These are phyloP conservation scores for Phytopythium vexans DNA, from an alignment of 352 stramenopile genomes.

Conservation along the genomic window DNA sequence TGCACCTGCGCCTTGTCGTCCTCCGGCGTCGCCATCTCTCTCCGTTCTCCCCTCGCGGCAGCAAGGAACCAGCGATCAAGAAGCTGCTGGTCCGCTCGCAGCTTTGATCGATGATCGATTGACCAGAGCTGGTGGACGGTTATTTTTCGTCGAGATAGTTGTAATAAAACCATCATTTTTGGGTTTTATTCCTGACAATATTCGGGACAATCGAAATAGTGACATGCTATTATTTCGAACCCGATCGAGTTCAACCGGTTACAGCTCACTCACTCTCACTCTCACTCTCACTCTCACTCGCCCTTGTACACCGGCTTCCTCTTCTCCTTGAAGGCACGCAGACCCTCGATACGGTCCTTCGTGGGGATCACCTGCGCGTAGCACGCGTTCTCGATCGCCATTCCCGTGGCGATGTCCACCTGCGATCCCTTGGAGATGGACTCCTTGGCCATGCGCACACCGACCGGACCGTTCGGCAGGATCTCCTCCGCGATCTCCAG, in stretches of 20 bases:
- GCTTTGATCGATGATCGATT: background rate
- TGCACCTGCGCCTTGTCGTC: conserved; percentile 52
- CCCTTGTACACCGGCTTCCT: conserved; percentile 89
- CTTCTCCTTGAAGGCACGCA: conserved; percentile 92
- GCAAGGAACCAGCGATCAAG: background rate
- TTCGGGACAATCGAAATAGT: background rate
- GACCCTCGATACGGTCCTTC: conserved; percentile 91
- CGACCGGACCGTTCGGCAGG: conserved; percentile 88
- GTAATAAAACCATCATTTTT: no score
- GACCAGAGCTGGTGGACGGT: background rate
- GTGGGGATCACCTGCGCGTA: conserved; percentile 91
- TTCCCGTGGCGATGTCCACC: conserved; percentile 77
- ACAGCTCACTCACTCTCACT: background rate
- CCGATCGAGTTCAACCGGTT: background rate
- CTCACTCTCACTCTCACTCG: conserved; percentile 35
- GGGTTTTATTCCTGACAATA: no score
- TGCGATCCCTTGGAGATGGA: conserved; percentile 85
- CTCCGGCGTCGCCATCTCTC: conserved; percentile 38
- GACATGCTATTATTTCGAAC: conserved; percentile 1
- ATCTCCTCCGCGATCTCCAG: conserved; percentile 88
- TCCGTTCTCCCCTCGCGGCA: background rate
- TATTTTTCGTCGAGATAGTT: no score
- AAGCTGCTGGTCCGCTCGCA: background rate
- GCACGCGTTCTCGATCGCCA: conserved; percentile 90
- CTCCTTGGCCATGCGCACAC: conserved; percentile 90